phyloP scores from a whole-genome alignment of 129 eudicot species.

The Artemisia annua region DNA sequence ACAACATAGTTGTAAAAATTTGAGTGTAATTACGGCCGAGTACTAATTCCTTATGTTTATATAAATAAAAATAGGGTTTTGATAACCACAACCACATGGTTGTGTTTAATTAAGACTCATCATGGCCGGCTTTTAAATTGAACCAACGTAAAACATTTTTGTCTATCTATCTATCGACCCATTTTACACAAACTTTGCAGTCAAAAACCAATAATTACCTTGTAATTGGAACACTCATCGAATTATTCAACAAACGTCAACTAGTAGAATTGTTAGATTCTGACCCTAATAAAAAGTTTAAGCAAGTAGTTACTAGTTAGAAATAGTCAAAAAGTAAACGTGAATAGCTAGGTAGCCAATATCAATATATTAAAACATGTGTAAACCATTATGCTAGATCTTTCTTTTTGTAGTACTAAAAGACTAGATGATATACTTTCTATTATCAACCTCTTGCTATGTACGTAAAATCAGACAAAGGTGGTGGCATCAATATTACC shows the following conservation, averaged over 20 bases:
- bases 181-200: not conserved
- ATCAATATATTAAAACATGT: not conserved
- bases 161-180: not conserved
- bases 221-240: not conserved
- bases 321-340: slow-evolving; percentile 15
- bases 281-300: not conserved
- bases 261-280: slow-evolving; percentile 1
- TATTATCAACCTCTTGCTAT: too few species aligned
- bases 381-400: not conserved
- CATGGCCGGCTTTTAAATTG: not conserved
- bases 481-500: too few species aligned
- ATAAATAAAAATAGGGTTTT: too few species aligned
- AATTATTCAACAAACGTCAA: not conserved
- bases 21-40: not conserved
- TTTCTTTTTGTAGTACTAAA: not conserved
- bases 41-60: too few species aligned
- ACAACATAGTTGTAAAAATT: too few species aligned
- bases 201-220: not conserved
- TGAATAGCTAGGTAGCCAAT: not conserved
- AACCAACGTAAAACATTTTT: not conserved
- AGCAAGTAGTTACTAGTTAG: not conserved
- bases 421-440: too few species aligned
- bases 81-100: too few species aligned
- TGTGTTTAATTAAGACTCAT: too few species aligned
- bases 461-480: too few species aligned